Evolutionary conservation across 192 early-diverging fungal species (phyloP).

Genomic region (Dissophora globulifera): DNA sequence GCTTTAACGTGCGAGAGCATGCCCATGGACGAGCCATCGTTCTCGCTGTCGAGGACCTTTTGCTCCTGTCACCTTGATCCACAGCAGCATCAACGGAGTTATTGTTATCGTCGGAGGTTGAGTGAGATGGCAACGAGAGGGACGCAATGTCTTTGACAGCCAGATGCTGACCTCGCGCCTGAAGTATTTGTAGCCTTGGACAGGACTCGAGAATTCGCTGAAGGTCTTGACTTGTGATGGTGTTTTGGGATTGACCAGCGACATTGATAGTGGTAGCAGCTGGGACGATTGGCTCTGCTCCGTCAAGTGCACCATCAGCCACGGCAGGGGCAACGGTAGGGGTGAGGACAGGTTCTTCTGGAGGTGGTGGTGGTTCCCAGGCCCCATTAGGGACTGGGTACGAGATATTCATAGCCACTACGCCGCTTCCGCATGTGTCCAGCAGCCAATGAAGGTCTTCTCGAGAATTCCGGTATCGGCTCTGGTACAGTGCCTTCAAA

Average conservation of each 20-base stretch:
- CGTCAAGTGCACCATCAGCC: too few species aligned
- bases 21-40: background rate
- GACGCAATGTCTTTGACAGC: background rate
- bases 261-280: too few species aligned
- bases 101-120: too few species aligned
- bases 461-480: background rate
- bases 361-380: background rate
- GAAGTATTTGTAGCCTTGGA: background rate
- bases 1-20: background rate
- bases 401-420: background rate
- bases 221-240: background rate
- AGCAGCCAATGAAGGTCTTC: background rate
- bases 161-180: background rate
- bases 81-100: too few species aligned
- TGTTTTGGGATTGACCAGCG: too few species aligned
- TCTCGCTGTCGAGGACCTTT: too few species aligned
- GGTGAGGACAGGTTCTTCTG: too few species aligned
- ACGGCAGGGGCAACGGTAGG: too few species aligned
- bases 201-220: slow-evolving; percentile 2
- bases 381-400: background rate
- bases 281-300: background rate
- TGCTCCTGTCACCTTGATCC: too few species aligned
- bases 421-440: background rate
- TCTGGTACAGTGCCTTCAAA: background rate
- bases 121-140: too few species aligned